Conservation (phyloP, 768 basidiomycete species). For the Kwoniella dendrophila region DNA sequence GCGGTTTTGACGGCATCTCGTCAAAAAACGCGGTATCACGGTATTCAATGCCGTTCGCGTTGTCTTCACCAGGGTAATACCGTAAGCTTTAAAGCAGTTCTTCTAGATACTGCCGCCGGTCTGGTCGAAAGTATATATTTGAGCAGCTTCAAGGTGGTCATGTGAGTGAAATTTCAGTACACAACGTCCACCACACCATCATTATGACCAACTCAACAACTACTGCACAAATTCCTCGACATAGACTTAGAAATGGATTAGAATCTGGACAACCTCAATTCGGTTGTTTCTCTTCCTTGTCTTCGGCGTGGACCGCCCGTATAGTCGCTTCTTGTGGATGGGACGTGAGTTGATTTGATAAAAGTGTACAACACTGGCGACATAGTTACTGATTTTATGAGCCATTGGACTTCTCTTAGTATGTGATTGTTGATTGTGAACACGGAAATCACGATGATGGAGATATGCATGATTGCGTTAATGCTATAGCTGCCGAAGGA, state of each 20-base stretch:
- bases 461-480: slow-evolving; percentile 48
- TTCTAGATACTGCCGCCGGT: too few relatives aligned
- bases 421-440: slow-evolving; percentile 52
- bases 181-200: neutral
- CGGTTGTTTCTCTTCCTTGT: slow-evolving; percentile 20
- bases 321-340: slow-evolving; percentile 23
- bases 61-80: too few relatives aligned
- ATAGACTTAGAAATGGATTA: slow-evolving; percentile 18
- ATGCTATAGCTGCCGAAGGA: slow-evolving; percentile 38
- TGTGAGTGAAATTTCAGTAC: too few relatives aligned
- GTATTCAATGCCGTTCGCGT: too few relatives aligned
- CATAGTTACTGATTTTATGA: too few relatives aligned
- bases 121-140: too few relatives aligned
- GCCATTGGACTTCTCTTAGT: slow-evolving; percentile 23
- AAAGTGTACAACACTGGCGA: slow-evolving; percentile 29
- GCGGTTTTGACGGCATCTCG: too few relatives aligned
- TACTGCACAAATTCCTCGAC: slow-evolving; percentile 17
- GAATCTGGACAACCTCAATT: slow-evolving; percentile 16
- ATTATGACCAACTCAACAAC: neutral
- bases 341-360: slow-evolving; percentile 37
- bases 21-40: too few relatives aligned
- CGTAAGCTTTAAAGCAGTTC: too few relatives aligned
- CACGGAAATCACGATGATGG: slow-evolving; percentile 51
- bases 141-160: too few relatives aligned
- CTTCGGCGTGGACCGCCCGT: slow-evolving; percentile 23